Conservation (phyloP, 805 yeast species). For the Ogataea nakhonphanomensis region DNA sequence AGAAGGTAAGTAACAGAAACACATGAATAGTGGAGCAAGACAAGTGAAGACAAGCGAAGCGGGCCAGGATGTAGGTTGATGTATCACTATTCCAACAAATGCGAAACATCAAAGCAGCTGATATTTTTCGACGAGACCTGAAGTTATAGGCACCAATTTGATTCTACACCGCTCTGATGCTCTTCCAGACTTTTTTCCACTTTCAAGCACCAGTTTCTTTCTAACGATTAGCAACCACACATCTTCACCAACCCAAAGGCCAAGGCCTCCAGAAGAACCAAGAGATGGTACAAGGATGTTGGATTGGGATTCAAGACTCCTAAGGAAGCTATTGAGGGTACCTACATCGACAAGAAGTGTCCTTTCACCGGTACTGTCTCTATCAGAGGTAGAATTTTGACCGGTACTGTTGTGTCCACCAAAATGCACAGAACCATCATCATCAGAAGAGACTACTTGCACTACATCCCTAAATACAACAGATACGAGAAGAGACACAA, state of each 20-base stretch:
- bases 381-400: conserved; percentile 98
- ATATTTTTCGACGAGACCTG: too few relatives aligned
- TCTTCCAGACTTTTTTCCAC: too few relatives aligned
- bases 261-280: conserved; percentile 96
- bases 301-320: conserved; percentile 99
- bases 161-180: too few relatives aligned
- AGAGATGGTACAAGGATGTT: conserved; percentile 99
- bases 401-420: conserved; percentile 99
- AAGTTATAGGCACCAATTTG: too few relatives aligned
- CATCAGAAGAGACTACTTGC: conserved; percentile 99
- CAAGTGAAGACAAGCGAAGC: neutral
- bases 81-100: neutral
- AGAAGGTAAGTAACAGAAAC: conserved; percentile 70
- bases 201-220: neutral
- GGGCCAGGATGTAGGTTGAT: neutral
- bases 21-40: neutral
- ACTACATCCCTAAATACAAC: conserved; percentile 99
- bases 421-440: conserved; percentile 99
- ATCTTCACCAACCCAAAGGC: conserved; percentile 99
- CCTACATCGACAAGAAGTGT: conserved; percentile 99
- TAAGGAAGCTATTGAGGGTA: conserved; percentile 95
- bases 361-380: conserved; percentile 97
- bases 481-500: conserved; percentile 99
- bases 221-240: conserved; percentile 87
- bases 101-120: neutral